Evolutionary conservation across 2,329 filamentous ascomycete species (phyloP).

Genomic region (Aureobasidium lini): DNA sequence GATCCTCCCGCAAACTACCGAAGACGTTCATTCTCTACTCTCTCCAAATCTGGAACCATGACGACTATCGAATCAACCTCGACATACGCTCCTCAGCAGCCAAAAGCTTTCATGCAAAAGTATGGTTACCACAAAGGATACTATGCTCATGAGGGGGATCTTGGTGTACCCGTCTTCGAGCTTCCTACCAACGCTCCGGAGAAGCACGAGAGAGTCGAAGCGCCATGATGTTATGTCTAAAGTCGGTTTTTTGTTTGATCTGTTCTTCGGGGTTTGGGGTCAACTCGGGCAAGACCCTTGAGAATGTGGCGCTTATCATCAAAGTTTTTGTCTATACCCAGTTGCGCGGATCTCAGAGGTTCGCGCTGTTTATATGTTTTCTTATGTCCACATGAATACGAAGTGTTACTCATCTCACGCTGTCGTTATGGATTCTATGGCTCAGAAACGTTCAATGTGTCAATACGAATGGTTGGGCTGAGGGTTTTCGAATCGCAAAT

Average conservation of each 20-base stretch:
- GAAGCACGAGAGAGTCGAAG: slow-evolving; percentile 1
- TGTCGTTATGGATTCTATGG: no score
- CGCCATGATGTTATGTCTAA: neutral
- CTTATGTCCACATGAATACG: no score
- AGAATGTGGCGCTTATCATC: neutral
- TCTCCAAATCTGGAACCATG: slow-evolving; percentile 5
- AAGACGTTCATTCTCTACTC: neutral
- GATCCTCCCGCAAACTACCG: neutral
- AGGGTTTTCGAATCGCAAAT: no score
- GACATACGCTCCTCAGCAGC: neutral
- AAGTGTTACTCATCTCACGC: no score
- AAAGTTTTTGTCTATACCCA: neutral
- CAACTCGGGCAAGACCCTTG: slow-evolving; percentile 8
- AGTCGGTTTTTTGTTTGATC: neutral
- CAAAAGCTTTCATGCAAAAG: neutral
- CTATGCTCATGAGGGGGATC: neutral
- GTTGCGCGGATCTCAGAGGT: no score
- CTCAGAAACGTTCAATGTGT: no score
- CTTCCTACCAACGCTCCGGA: neutral
- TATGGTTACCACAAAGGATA: neutral
- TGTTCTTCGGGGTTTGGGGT: neutral
- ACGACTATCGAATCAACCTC: slow-evolving; percentile 2
- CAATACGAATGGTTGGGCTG: no score
- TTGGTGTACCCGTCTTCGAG: slow-evolving; percentile 6
- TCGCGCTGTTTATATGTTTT: no score